Evolutionary conservation across 1,139 yeast genomes (phyloP), one percentile per base, ranked within the genome.

Genomic region (Wickerhamomyces sp.): DNA sequence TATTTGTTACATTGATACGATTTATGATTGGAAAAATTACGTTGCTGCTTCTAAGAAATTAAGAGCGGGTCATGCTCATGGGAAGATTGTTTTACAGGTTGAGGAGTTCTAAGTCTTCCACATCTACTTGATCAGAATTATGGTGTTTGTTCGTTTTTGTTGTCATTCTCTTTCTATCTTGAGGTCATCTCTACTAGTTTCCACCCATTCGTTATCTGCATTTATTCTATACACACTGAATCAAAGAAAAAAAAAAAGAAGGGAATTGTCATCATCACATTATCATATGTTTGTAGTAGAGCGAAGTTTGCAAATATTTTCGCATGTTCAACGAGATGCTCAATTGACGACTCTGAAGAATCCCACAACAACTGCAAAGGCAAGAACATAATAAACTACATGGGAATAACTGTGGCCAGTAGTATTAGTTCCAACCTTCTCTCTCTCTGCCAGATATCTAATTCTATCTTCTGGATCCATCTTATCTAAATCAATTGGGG

Each of bases 1-100:
- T 68, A 53, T 63, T 59, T 52, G 67, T 71, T 42, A 65, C 61
- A 67, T 86, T 37, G 94, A 84, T 58, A 67, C 76, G 13, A 72
- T 72, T 18, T 76, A 69, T 52, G 69, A 74, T 23, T 78, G 86
- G 72, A 73, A 70, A 15, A 71, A 81, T 8, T 72, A 68, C 50
- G 59, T 70, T 40, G 64, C 70, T 13, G 94, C 91, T 0, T 64
- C 76, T 46, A 73, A 73, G 3, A 71, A 67, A 52, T 65, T 84
- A 47, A 65, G 62, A 29, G 60, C 70, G 4, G 78, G 80, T 40
- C 73, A 70, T 46, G 79, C 81, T n/a, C 76, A 73, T 48, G 95
- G 95, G 31, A 87, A 86, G 61, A 67, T 86, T 43, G 74, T 86
- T 6, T 47, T 70, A 37, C 58, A 68, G 35, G 65, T 67, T 26